A percentile compares a stretch with the other conserved stretches of the same genome.
Conservation (phyloP, 371 early-diverging fungal species). For the Dipsacomyces acuminosporus region DNA sequence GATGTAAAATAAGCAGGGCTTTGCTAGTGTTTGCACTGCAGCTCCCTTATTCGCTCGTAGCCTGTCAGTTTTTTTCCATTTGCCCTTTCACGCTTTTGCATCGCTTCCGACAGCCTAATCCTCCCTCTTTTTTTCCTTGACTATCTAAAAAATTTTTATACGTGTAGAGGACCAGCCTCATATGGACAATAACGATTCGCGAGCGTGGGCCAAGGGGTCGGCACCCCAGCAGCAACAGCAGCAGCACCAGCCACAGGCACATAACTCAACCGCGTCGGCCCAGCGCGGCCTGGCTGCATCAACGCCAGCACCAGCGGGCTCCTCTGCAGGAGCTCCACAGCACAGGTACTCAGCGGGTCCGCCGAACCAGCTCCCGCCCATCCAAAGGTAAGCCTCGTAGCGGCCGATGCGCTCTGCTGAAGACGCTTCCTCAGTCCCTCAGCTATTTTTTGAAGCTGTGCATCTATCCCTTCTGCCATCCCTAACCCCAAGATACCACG, state of each 20-base stretch:
- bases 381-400: constrained; percentile 45
- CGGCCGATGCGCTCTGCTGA: no score
- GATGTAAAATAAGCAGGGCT: no score
- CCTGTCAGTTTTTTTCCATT: no score
- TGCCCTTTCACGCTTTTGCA: no score
- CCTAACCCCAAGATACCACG: no score
- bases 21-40: no score
- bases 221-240: neutral
- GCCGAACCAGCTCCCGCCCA: constrained; percentile 41
- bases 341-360: constrained; percentile 26
- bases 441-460: no score
- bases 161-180: neutral
- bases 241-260: constrained; percentile 8
- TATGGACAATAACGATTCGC: constrained; percentile 32
- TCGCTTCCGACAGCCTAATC: no score
- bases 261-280: neutral
- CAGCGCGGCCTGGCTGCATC: constrained; percentile 19
- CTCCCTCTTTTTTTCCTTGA: neutral
- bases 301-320: constrained; percentile 2
- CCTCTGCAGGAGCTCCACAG: constrained; percentile 10
- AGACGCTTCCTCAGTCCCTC: no score
- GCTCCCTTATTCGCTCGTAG: no score
- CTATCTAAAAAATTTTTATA: no score
- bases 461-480: no score
- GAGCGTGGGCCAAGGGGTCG: constrained; percentile 24